Evolutionary conservation across 2,329 filamentous ascomycete species (phyloP), one percentile per base, ranked within the genome.

Genomic region (Neonectria neomacrospora): DNA sequence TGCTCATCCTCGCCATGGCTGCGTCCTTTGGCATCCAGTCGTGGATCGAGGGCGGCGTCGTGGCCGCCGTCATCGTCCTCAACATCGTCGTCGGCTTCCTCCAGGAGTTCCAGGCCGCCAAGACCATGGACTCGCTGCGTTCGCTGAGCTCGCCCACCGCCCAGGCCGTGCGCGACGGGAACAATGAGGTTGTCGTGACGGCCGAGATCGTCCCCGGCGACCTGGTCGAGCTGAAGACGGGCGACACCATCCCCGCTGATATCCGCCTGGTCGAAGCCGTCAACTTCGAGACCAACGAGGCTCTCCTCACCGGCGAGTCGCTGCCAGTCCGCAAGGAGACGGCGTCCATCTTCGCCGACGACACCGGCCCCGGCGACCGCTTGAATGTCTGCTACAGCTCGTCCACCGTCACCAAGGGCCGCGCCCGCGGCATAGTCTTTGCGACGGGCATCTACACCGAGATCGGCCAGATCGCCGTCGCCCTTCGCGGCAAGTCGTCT

Each of bases 261-360:
- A 75, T 89, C 7, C 81, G 86, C 54, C 72, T 85, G 2, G 69
- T 88, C 39, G 85, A 89, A 65, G 84, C 82, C 23, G 84, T 90
- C 79, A 91, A 91, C 75, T 84, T 90, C 44, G 88, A 89, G 69
- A 90, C 88, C 66, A 89, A 93, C 64, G 88, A 90, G 74, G 86
- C 87, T 1, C 80, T 89, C 20, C 81, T 90, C 12, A 90, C 88
- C 2, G 88, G 88, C 52, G 88, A 90, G 74, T 89, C 88, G 9
- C 78, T 89, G 0, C 87, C 88, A 18, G 84, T 88, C 2, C 81
- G 80, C 73, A 86, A 90, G 77, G 79, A 85, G 69, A 73, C 81
- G 7, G 75, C 79, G 22, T 74, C 75, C 22, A 81, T 81, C 26
- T 82, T 83, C 34, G 66, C 74, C 32, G 73, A 73, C 0, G 80